These are phyloP conservation scores for Talaromyces sp. DNA, from an alignment of 2,329 filamentous ascomycete species.

Conservation along the genomic window DNA sequence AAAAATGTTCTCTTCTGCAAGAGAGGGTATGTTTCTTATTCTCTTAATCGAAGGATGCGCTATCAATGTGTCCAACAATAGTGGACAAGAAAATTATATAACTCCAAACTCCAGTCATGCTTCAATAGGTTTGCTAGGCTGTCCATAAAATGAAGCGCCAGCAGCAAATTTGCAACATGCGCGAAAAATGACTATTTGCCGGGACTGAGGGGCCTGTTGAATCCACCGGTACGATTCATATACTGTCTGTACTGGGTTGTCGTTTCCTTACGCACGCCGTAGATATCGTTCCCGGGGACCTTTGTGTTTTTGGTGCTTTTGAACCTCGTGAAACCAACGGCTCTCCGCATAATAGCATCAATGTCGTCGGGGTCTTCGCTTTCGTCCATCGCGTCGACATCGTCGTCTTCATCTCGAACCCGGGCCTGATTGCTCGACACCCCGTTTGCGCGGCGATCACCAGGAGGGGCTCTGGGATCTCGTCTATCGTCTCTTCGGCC, in stretches of 20 bases:
- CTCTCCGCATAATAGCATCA: constrained; percentile 68
- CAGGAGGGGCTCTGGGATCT: constrained; percentile 22
- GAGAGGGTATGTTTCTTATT: background rate
- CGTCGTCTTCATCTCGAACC: constrained; percentile 50
- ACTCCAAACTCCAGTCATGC: background rate
- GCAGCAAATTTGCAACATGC: background rate
- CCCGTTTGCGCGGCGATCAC: constrained; percentile 19
- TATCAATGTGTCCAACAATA: background rate
- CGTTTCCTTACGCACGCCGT: constrained; percentile 84
- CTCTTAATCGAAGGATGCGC: background rate
- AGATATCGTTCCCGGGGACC: constrained; percentile 79
- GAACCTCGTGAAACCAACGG: constrained; percentile 90
- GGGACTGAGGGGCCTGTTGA: constrained; percentile 48
- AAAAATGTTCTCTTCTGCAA: background rate
- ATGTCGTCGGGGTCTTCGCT: constrained; percentile 43
- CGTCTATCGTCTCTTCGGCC: constrained; percentile 29
- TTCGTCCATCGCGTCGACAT: constrained; percentile 8
- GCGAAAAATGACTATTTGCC: constrained; percentile 24
- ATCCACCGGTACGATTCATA: constrained; percentile 59
- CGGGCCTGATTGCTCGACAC: constrained; percentile 20
- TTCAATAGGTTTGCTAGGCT: background rate
- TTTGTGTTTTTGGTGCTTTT: constrained; percentile 84
- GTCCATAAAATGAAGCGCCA: background rate
- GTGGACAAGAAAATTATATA: background rate
- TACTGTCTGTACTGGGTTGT: constrained; percentile 95